Evolutionary conservation across 139 green algal genomes (phyloP).

Genomic region (Haematococcus sp.): DNA sequence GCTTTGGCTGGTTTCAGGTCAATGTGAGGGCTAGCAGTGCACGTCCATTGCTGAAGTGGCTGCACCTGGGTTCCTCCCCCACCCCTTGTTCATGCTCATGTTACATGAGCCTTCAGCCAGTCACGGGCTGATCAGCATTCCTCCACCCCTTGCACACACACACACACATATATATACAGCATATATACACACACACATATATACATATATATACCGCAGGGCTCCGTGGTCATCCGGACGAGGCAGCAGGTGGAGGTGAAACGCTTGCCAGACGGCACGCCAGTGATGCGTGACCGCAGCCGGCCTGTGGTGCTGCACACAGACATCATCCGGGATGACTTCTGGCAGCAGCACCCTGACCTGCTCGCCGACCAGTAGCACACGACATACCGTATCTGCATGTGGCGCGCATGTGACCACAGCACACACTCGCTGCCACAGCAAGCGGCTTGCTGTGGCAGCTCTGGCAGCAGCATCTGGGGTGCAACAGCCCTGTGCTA

Average conservation of each 20-base stretch:
- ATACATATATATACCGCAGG: slow-evolving; percentile 39
- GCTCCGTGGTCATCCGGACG: slow-evolving; percentile 54
- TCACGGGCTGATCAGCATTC: background rate
- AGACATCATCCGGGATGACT: slow-evolving; percentile 86
- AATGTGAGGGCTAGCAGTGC: background rate
- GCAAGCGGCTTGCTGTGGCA: too few relatives aligned
- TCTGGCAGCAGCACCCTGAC: slow-evolving; percentile 73
- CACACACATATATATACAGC: background rate
- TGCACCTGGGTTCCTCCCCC: background rate
- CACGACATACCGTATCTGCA: too few relatives aligned
- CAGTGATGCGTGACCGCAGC: slow-evolving; percentile 39
- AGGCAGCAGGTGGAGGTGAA: slow-evolving; percentile 42
- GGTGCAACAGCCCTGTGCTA: too few relatives aligned
- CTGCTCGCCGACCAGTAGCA: slow-evolving; percentile 41
- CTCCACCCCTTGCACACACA: background rate
- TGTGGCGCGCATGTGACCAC: too few relatives aligned
- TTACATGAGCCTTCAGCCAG: background rate
- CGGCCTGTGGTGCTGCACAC: slow-evolving; percentile 59
- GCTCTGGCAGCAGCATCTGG: too few relatives aligned
- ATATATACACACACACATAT: background rate
- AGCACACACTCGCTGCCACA: too few relatives aligned
- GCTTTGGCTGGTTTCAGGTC: background rate
- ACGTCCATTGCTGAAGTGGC: background rate
- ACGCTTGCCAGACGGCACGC: slow-evolving; percentile 47
- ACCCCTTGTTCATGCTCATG: background rate